Conservation (phyloP, 345 rosid genomes). For the Triadica sebifera region DNA sequence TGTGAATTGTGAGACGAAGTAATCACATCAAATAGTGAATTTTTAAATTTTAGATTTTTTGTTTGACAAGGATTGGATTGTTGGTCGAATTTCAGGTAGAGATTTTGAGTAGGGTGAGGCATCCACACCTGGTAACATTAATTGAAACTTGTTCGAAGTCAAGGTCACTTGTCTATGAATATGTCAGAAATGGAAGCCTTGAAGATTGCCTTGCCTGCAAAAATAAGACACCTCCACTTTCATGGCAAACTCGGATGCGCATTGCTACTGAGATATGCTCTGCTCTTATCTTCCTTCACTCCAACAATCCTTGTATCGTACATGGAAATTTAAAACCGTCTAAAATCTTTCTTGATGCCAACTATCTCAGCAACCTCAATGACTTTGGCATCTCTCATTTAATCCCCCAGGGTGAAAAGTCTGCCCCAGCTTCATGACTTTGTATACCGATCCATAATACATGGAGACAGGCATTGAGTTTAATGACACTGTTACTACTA, state of each 20-base stretch:
- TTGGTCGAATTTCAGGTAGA: slow-evolving; percentile 52
- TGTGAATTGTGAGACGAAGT: no score
- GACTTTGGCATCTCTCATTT: slow-evolving; percentile 62
- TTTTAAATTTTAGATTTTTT: no score
- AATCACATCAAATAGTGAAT: no score
- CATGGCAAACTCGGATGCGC: slow-evolving; percentile 61
- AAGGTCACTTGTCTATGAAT: slow-evolving; percentile 74
- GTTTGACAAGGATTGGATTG: background rate
- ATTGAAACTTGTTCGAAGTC: slow-evolving; percentile 82
- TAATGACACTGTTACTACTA: slow-evolving; percentile 67
- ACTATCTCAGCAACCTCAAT: slow-evolving; percentile 60
- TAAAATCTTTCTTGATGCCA: slow-evolving; percentile 73
- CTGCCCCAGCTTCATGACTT: slow-evolving; percentile 20
- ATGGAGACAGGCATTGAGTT: slow-evolving; percentile 56
- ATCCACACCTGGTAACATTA: slow-evolving; percentile 75
- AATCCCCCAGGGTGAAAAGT: slow-evolving; percentile 35
- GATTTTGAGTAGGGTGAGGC: slow-evolving; percentile 73
- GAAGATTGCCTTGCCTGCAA: slow-evolving; percentile 59
- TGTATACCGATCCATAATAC: slow-evolving; percentile 56
- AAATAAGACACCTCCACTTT: slow-evolving; percentile 49
- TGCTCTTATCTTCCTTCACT: slow-evolving; percentile 79
- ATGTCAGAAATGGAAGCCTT: slow-evolving; percentile 66
- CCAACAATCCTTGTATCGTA: slow-evolving; percentile 64
- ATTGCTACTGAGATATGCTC: slow-evolving; percentile 80
- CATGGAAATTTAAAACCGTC: slow-evolving; percentile 85